phyloP scores from a whole-genome alignment of 2,329 filamentous ascomycete genomes.

The Aspergillus oerlinghausenensis region DNA sequence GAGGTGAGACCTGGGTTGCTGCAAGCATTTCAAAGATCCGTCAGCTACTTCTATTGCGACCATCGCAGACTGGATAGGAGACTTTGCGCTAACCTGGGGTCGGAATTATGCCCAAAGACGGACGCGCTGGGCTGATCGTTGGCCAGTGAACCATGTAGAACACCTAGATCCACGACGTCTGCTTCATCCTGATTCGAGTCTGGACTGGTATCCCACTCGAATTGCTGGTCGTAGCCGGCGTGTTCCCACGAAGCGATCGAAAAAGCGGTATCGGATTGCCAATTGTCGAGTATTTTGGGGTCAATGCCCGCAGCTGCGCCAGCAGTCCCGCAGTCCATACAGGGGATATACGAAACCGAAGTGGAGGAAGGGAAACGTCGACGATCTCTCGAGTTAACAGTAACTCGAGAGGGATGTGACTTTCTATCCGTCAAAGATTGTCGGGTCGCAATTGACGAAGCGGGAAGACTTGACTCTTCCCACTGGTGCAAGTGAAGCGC shows the following conservation, averaged over 20 bases:
- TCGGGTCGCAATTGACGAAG: not conserved
- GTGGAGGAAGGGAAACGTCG: constrained; percentile 2
- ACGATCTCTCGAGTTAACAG: constrained; percentile 13
- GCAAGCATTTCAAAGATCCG: constrained; percentile 3
- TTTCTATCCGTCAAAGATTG: not conserved
- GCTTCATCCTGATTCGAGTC: constrained; percentile 36
- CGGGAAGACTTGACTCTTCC: not conserved
- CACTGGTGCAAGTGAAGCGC: not conserved
- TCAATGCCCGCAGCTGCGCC: constrained; percentile 37
- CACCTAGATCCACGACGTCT: constrained; percentile 31
- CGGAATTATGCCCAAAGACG: constrained; percentile 14
- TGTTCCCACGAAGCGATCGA: constrained; percentile 35
- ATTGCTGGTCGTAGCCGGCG: constrained; percentile 30
- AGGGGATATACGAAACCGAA: constrained; percentile 14
- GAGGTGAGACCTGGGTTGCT: constrained; percentile 31
- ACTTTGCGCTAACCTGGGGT: not conserved
- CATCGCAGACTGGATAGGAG: not conserved
- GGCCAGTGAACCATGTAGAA: constrained; percentile 26
- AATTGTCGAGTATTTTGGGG: constrained; percentile 39
- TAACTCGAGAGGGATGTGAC: constrained; percentile 3
- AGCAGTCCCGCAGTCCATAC: constrained; percentile 37
- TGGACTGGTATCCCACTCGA: constrained; percentile 38
- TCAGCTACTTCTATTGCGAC: constrained; percentile 3
- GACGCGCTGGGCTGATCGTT: constrained; percentile 15
- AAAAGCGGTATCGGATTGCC: constrained; percentile 34